phyloP scores from a whole-genome alignment of 2,329 filamentous ascomycete genomes.

The Didymella pomorum region DNA sequence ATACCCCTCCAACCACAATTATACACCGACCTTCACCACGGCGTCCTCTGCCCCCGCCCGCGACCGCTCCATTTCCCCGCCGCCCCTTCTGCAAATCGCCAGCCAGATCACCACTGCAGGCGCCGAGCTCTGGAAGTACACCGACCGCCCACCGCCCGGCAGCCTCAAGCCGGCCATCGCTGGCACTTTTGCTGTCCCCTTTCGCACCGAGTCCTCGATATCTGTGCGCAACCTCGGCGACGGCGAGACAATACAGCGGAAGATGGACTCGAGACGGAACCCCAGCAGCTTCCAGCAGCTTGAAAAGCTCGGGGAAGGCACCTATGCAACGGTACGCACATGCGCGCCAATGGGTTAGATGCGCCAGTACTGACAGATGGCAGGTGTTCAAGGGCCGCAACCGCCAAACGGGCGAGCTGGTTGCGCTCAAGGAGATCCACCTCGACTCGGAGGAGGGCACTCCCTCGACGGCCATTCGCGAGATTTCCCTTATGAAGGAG shows the following conservation, averaged over 20 bases:
- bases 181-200: constrained; percentile 56
- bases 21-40: constrained; percentile 27
- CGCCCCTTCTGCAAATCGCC: constrained; percentile 52
- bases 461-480: constrained; percentile 94
- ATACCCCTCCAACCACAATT: constrained; percentile 7
- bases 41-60: constrained; percentile 34
- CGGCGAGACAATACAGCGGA: constrained; percentile 34
- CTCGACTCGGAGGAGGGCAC: constrained; percentile 98
- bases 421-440: constrained; percentile 98
- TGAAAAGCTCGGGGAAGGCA: constrained; percentile 97
- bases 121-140: constrained; percentile 59
- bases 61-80: constrained; percentile 32
- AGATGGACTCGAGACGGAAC: constrained; percentile 91
- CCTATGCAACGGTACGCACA: constrained; percentile 86
- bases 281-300: constrained; percentile 99
- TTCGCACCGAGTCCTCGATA: constrained; percentile 61
- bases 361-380: constrained; percentile 29
- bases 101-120: constrained; percentile 58
- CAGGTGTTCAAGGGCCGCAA: constrained; percentile 99
- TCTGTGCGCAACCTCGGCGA: constrained; percentile 57
- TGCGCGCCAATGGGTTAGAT: not conserved
- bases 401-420: constrained; percentile 93
- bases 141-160: constrained; percentile 55
- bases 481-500: constrained; percentile 99
- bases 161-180: constrained; percentile 58